phyloP scores from a whole-genome alignment of 306 rosid species.

The Luffa aegyptiaca region DNA sequence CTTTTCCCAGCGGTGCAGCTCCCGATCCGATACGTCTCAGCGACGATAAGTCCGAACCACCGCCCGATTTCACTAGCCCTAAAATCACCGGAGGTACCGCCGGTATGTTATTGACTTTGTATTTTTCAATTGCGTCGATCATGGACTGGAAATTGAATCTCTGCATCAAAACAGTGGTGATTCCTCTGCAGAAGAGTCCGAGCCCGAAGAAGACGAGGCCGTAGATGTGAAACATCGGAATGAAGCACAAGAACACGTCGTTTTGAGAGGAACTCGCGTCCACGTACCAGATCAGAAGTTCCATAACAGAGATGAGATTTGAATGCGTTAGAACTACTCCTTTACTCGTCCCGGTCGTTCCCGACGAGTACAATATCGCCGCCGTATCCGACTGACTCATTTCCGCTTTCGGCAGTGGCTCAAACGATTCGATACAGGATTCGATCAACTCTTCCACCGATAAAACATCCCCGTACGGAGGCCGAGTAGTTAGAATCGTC shows the following conservation, averaged over 20 bases:
- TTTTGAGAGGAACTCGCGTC: conserved; percentile 27
- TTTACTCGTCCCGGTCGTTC: conserved; percentile 82
- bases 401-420: conserved; percentile 18
- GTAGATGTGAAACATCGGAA: conserved; percentile 82
- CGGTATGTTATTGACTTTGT: conserved; percentile 51
- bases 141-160: conserved; percentile 43
- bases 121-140: conserved; percentile 44
- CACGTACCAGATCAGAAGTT: conserved; percentile 44
- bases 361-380: conserved; percentile 80
- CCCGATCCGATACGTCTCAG: conserved; percentile 60
- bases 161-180: conserved; percentile 53
- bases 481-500: conserved; percentile 30
- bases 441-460: conserved; percentile 62
- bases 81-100: conserved; percentile 88
- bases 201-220: conserved; percentile 67
- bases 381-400: conserved; percentile 64
- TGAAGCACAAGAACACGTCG: conserved; percentile 69
- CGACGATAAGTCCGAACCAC: conserved; percentile 33
- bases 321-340: conserved; percentile 74
- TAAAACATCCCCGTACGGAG: conserved; percentile 15
- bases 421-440: conserved; percentile 33
- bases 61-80: conserved; percentile 41
- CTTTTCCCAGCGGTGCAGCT: conserved; percentile 84
- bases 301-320: conserved; percentile 44
- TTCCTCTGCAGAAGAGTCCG: conserved; percentile 48